Evolutionary conservation across 352 stramenopile genomes (phyloP), one percentile per base, ranked within the genome.

Genomic region (Albugo laibachii): DNA sequence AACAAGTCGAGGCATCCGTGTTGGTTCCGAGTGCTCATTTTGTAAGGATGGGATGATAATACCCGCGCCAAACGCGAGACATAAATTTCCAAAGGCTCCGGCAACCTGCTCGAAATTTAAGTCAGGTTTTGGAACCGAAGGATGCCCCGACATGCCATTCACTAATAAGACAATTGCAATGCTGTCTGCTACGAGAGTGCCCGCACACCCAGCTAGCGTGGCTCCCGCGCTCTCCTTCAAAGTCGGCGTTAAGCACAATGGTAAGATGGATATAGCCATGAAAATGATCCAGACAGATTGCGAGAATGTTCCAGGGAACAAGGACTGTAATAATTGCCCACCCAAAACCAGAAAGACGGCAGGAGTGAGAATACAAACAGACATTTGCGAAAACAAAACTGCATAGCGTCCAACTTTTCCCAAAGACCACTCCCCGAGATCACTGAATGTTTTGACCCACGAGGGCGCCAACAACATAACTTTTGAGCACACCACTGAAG

Each of bases 261-360:
- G 52, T 10, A 56, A 36, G 11, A 58, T 36, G 14, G 40, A 45
- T 11, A 58, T 4, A 5, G 49, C 52, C 48, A 56, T 58, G 8
- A 58, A 18, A 41, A 58, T 44, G 35, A 58, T 58, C 52, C 52
- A 58, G 16, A 45, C 55, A 4, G 14, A 14, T 18, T 41, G n/a
- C 15, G 14, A 15, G 38, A 53, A 56, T 50, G 52, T 45, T 8
- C 41, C 38, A 11, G 49, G 48, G 21, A 58, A 58, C n/a, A 58
- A 13, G 2, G 41, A 38, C 1, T 35, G 27, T 11, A 56, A 16
- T 34, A 58, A 41, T 11, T 36, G 24, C 16, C 48, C 41, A 19
- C 48, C 52, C 21, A 58, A 35, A 13, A 58, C 52, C 37, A 58
- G 41, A 44, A 58, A 58, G 21, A 47, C 49, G n/a, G 16, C 45